Evolutionary conservation across 352 stramenopile species (phyloP), one percentile per base, ranked within the genome.

Genomic region (Elongisporangium anandrum): DNA sequence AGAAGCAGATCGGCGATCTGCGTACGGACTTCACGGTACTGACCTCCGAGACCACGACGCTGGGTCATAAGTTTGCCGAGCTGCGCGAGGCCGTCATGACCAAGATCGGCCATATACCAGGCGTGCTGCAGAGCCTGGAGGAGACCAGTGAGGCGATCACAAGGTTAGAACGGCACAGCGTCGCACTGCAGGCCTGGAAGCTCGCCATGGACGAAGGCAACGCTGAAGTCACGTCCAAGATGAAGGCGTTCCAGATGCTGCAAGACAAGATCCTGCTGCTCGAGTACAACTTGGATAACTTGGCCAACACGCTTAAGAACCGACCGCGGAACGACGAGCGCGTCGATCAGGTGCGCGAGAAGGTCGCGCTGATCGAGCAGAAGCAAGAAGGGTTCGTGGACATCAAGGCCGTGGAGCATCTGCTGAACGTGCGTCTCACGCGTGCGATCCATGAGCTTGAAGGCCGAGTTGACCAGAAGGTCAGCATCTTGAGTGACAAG

Each of bases 361-460:
- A 78, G 21, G 64, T 88, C 12, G 57, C 79, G 22, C 39, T 69
- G 3, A 70, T 90, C 52, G 69, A 89, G 51, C 77, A 77, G 3
- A 76, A 87, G 26, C 73, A 79, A 48, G 63, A 72, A 21, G 73
- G 65, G 45, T 70, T 81, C 4, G 65, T 81, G 5, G 85, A 94
- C 55, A 72, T 81, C 22, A 89, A 88, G 59, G 69, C 74, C 2
- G 75, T 94, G 9, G 79, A 90, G 50, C 81, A 88, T 49, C 56
- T 84, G 22, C 22, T 94, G 15, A 79, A 81, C 47, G 81, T 90
- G 45, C 75, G 75, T 6, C 66, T 94, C 1, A 73, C 81, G 6
- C 84, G 82, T 45, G 81, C 89, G 48, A 76, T 92, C 52, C 75
- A 84, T 49, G 80, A 88, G n/a, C 73, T 91, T 26, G 85, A 94